Percentiles rank a stretch among this genome's conserved stretches.
These are phyloP conservation scores for Chalciporus chontae DNA, from an alignment of 768 basidiomycete genomes.

Conservation along the genomic window DNA sequence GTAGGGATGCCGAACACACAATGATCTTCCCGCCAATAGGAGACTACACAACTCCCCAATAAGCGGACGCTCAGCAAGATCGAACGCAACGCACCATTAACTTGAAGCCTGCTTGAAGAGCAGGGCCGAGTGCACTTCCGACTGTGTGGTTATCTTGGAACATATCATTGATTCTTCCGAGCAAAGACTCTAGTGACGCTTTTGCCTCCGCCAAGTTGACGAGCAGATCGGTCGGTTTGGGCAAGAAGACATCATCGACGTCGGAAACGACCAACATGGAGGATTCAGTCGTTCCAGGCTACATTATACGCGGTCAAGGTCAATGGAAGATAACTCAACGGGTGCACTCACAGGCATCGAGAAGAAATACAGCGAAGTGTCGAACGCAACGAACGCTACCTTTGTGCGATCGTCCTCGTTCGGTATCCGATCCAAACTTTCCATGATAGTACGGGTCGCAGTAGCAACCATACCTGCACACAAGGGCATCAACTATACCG, in stretches of 20 bases:
- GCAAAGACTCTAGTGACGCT: constrained; percentile 72
- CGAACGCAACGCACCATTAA: constrained; percentile 61
- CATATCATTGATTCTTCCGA: constrained; percentile 89
- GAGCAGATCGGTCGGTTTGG: constrained; percentile 93
- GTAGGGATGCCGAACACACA: constrained; percentile 80
- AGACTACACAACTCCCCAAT: constrained; percentile 42
- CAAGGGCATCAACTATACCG: not conserved
- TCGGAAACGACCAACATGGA: constrained; percentile 98
- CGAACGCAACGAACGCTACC: constrained; percentile 88
- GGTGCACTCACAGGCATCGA: constrained; percentile 60
- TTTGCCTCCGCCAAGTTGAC: constrained; percentile 89
- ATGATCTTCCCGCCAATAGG: constrained; percentile 95
- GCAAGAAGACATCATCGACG: constrained; percentile 95
- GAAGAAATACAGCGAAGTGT: constrained; percentile 94
- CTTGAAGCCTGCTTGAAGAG: constrained; percentile 93
- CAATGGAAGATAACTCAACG: not conserved
- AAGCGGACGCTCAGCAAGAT: not conserved
- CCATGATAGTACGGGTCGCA: constrained; percentile 93
- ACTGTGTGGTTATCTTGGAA: constrained; percentile 94
- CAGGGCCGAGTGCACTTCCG: constrained; percentile 93
- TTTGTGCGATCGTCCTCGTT: constrained; percentile 94
- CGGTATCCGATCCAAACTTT: constrained; percentile 91
- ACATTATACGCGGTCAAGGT: not conserved
- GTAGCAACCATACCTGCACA: constrained; percentile 92
- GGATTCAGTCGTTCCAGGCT: constrained; percentile 74